phyloP scores from a whole-genome alignment of 2,329 filamentous ascomycete species.

The Daldinia sp. region DNA sequence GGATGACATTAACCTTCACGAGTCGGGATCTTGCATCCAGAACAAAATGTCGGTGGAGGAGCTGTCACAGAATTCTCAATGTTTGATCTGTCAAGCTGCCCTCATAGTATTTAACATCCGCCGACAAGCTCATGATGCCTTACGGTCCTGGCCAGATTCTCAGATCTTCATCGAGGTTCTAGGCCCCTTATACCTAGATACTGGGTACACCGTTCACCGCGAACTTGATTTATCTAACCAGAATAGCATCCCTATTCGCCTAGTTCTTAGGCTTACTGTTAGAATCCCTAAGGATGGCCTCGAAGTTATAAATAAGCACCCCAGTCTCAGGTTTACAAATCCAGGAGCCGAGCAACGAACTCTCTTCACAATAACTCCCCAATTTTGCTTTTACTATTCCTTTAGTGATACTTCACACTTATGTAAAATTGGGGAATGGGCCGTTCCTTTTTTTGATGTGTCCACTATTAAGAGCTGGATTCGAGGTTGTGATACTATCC shows the following conservation, averaged over 20 bases:
- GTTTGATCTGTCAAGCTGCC: not conserved
- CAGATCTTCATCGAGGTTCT: not conserved
- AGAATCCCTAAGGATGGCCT: not conserved
- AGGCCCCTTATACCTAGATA: not conserved
- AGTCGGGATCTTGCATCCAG: not conserved
- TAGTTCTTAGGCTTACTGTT: not conserved
- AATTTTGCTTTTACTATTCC: not conserved
- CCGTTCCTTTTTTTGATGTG: not conserved
- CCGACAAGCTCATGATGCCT: not conserved
- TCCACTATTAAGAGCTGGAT: not conserved
- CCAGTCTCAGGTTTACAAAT: not conserved
- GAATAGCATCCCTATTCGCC: not conserved
- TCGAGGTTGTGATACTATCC: not conserved
- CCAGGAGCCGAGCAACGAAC: not conserved
- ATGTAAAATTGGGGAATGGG: not conserved
- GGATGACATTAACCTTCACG: not conserved
- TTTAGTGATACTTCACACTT: not conserved
- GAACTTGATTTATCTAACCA: not conserved
- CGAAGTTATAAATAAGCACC: not conserved
- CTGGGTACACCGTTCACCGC: not conserved
- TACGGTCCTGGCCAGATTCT: not conserved
- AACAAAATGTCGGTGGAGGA: not conserved
- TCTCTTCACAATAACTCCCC: not conserved
- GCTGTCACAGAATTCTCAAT: not conserved
- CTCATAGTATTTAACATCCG: not conserved